Evolutionary conservation across 2,329 filamentous ascomycete genomes (phyloP).

Genomic region (Neobulgaria alba): DNA sequence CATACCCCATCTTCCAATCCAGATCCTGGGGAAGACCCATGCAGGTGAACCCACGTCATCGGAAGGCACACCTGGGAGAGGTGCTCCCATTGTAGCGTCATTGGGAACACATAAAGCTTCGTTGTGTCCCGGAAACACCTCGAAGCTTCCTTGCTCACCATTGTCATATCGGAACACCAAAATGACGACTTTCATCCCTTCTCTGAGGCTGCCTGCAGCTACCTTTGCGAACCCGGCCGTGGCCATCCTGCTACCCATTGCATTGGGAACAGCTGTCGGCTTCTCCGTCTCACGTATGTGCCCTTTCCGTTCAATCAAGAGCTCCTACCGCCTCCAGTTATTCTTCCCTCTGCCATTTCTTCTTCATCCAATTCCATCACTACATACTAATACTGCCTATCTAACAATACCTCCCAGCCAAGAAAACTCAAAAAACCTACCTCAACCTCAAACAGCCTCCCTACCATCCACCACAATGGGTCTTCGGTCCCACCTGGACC

Average conservation of each 20-base stretch:
- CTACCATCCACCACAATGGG: slow-evolving; percentile 48
- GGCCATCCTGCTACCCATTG: slow-evolving; percentile 68
- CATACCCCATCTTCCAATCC: background rate
- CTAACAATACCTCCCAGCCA: slow-evolving; percentile 33
- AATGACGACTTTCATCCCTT: slow-evolving; percentile 78
- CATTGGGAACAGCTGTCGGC: slow-evolving; percentile 64
- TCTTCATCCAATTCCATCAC: background rate
- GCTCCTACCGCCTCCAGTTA: background rate
- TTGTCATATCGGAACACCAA: slow-evolving; percentile 21
- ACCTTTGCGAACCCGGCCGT: slow-evolving; percentile 65
- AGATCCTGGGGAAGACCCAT: background rate
- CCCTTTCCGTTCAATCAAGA: background rate
- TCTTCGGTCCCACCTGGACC: slow-evolving; percentile 59
- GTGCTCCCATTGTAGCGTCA: too few relatives aligned
- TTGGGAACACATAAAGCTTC: too few relatives aligned
- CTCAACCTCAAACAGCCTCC: slow-evolving; percentile 59
- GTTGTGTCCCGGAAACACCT: too few relatives aligned
- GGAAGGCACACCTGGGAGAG: too few relatives aligned
- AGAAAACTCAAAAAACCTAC: slow-evolving; percentile 54
- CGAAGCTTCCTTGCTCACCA: slow-evolving; percentile 3
- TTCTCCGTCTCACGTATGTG: slow-evolving; percentile 56
- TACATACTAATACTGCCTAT: slow-evolving; percentile 4
- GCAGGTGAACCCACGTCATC: slow-evolving; percentile 11
- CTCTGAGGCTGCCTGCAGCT: slow-evolving; percentile 61
- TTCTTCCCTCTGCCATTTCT: background rate